phyloP scores from a whole-genome alignment of 768 basidiomycete species.

The Trichaptum fuscoviolaceum region DNA sequence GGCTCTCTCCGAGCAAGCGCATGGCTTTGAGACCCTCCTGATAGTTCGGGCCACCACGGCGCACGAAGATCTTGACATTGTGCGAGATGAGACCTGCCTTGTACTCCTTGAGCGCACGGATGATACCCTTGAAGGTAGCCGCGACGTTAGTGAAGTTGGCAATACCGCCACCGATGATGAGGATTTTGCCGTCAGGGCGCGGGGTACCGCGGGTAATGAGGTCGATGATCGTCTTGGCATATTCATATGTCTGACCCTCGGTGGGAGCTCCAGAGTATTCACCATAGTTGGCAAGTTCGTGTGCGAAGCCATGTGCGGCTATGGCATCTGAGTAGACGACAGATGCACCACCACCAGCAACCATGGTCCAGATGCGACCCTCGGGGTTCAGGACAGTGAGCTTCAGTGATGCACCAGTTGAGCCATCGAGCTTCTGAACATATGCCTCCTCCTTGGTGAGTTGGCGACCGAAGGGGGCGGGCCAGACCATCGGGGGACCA shows the following conservation, averaged over 20 bases:
- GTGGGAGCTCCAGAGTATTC: conserved; percentile 99
- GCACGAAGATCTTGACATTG: conserved; percentile 92
- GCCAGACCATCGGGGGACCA: conserved; percentile 96
- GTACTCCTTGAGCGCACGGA: conserved; percentile 91
- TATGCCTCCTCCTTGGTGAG: conserved; percentile 99
- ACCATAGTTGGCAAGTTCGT: conserved; percentile 99
- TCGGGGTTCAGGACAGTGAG: conserved; percentile 93
- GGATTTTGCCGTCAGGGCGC: conserved; percentile 83
- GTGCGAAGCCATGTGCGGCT: conserved; percentile 89
- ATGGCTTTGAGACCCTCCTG: conserved; percentile 99
- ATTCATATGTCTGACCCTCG: conserved; percentile 98
- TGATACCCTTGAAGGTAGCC: conserved; percentile 99
- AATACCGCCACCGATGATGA: conserved; percentile 99
- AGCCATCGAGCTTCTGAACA: conserved; percentile 96
- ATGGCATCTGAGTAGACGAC: conserved; percentile 73
- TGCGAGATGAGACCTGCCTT: conserved; percentile 78
- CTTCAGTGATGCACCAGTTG: conserved; percentile 97
- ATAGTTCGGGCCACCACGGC: conserved; percentile 98
- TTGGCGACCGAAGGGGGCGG: conserved; percentile 94
- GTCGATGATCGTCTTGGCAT: conserved; percentile 98
- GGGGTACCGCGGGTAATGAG: conserved; percentile 88
- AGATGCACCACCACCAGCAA: conserved; percentile 90
- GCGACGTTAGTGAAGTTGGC: conserved; percentile 99
- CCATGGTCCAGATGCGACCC: conserved; percentile 99
- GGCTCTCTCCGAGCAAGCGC: conserved; percentile 90